These are phyloP conservation scores for Botrytis cinerea DNA, from an alignment of 2,329 filamentous ascomycete species.

Conservation along the genomic window DNA sequence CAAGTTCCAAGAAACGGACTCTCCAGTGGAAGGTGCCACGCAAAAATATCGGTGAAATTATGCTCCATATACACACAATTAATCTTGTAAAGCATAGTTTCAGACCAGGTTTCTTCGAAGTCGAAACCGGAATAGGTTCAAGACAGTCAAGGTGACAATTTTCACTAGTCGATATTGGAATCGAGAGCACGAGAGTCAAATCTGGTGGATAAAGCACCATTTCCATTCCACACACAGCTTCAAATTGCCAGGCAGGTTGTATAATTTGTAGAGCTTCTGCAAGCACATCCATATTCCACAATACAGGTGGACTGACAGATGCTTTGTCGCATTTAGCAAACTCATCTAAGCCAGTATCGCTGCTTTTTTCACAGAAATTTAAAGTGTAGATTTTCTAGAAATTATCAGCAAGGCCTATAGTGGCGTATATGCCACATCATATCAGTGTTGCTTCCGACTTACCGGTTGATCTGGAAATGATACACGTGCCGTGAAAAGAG, in stretches of 20 bases:
- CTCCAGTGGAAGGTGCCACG: too few species aligned
- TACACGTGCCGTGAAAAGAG: not conserved
- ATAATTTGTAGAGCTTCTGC: not conserved
- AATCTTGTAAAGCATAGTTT: too few species aligned
- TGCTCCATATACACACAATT: too few species aligned
- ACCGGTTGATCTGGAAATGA: not conserved
- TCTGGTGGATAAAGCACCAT: not conserved
- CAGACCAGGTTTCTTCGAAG: too few species aligned
- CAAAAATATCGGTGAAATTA: too few species aligned
- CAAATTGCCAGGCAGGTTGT: not conserved
- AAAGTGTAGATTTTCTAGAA: not conserved
- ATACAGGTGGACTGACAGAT: not conserved
- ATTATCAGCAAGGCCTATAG: not conserved
- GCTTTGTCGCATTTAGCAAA: not conserved
- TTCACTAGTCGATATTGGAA: not conserved
- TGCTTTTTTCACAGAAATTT: not conserved
- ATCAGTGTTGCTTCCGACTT: not conserved
- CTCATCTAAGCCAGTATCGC: not conserved
- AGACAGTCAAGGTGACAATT: not conserved
- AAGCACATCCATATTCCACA: not conserved
- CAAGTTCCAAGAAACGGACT: too few species aligned
- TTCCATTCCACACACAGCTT: not conserved
- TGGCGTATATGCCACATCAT: too few species aligned
- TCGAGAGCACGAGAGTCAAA: not conserved
- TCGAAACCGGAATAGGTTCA: too few species aligned